Evolutionary conservation across 1,139 yeast species (phyloP).

Genomic region (Geotrichum klebahnii): DNA sequence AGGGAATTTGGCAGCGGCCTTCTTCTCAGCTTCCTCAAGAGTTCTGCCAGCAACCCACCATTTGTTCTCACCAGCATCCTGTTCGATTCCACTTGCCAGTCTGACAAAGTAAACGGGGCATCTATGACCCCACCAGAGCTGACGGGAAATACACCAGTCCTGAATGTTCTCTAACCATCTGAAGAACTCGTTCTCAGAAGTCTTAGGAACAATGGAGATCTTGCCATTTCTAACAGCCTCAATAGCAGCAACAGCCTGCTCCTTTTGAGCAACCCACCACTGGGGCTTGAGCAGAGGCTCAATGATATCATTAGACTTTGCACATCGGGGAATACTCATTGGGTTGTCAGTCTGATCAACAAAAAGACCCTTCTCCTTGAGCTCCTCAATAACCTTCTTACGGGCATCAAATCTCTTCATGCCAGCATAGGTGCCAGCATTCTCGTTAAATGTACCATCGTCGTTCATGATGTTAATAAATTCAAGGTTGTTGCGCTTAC

Average conservation of each 20-base stretch:
- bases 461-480: conserved; percentile 87
- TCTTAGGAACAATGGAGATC: conserved; percentile 76
- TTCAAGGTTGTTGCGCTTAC: conserved; percentile 88
- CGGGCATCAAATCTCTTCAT: conserved; percentile 94
- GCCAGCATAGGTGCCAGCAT: conserved; percentile 86
- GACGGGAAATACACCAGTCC: conserved; percentile 99
- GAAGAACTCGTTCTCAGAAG: conserved; percentile 89
- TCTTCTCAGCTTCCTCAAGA: conserved; percentile 73
- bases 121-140: conserved; percentile 99
- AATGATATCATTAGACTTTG: conserved; percentile 93
- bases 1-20: conserved; percentile 74
- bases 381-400: conserved; percentile 70
- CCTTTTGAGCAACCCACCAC: conserved; percentile 96
- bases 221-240: conserved; percentile 80
- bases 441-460: conserved; percentile 83
- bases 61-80: conserved; percentile 59
- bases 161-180: conserved; percentile 95
- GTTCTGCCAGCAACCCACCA: conserved; percentile 91
- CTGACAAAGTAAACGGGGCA: conserved; percentile 91
- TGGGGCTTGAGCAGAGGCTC: conserved; percentile 97
- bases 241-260: conserved; percentile 85
- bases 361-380: conserved; percentile 68
- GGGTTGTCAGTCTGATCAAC: conserved; percentile 89
- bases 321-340: conserved; percentile 90
- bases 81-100: conserved; percentile 41